These are phyloP conservation scores for Graphium sp. DNA, from an alignment of 2,329 filamentous ascomycete genomes.

Conservation along the genomic window DNA sequence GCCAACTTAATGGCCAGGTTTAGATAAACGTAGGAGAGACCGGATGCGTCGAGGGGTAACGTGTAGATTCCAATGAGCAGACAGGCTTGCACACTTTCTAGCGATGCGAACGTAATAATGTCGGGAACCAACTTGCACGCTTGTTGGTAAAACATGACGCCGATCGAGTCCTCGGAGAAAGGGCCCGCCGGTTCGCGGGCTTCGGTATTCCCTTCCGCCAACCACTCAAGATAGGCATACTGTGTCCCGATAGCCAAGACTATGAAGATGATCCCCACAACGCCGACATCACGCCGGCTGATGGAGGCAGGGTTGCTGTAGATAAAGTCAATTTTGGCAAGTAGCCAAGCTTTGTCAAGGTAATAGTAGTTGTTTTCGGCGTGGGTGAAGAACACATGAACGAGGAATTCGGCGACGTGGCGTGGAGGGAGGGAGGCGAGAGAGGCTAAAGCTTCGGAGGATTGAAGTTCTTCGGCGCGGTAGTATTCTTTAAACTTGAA, in stretches of 20 bases:
- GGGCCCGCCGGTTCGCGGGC: slow-evolving; percentile 10
- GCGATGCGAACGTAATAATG: slow-evolving; percentile 35
- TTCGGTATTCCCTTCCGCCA: slow-evolving; percentile 3
- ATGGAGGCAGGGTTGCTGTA: slow-evolving; percentile 20
- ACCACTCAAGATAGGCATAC: slow-evolving; percentile 26
- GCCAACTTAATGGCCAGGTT: slow-evolving; percentile 37
- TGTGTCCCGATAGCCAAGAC: slow-evolving; percentile 32
- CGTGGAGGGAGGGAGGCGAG: slow-evolving; percentile 25
- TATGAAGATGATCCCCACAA: slow-evolving; percentile 25
- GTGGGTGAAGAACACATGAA: slow-evolving; percentile 27
- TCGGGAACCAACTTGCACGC: slow-evolving; percentile 36
- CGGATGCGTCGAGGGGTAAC: slow-evolving; percentile 36
- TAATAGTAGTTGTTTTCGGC: slow-evolving; percentile 31
- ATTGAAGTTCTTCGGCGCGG: slow-evolving; percentile 26
- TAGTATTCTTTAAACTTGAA: slow-evolving; percentile 22
- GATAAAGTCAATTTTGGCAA: slow-evolving; percentile 19
- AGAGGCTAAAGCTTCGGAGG: slow-evolving; percentile 18
- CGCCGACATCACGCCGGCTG: slow-evolving; percentile 21
- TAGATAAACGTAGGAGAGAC: slow-evolving; percentile 38
- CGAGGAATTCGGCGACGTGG: slow-evolving; percentile 26
- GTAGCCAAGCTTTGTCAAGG: slow-evolving; percentile 24
- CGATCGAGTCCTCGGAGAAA: slow-evolving; percentile 32
- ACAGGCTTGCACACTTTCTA: slow-evolving; percentile 40
- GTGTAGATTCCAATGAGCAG: slow-evolving; percentile 37
- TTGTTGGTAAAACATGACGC: slow-evolving; percentile 37